Base-by-base conservation (phyloP, 2,329 filamentous ascomycete species). In the Sordariomycetes sp. region DNA sequence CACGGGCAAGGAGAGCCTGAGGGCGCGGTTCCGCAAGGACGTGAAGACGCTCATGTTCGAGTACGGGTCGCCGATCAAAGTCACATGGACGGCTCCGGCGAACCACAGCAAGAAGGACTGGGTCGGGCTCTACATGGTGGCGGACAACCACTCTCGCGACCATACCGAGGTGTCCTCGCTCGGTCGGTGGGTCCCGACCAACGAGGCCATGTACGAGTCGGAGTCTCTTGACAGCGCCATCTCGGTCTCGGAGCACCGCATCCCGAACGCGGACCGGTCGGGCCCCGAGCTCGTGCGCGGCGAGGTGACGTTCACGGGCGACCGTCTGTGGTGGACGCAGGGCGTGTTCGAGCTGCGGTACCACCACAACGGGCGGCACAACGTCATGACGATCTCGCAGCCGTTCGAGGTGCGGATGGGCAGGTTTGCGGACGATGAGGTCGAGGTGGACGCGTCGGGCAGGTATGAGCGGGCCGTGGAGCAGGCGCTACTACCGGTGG, bases 261-360 rank as follows among this genome's bases (percentile, higher is more conserved):
- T 85, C 1, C 79, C 84, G 58, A 75, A 76, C 1, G 75, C 78
- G 2, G 79, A 79, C 3, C 46, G 46, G n/a, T 20, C 55, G 48
- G 59, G 40, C n/a, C 74, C 72, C 20, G 79, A 88, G 59, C 79
- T 86, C 62, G 81, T 90, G 3, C 79, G 82, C 14, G 94, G 94
- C 51, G 90, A 96, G 69, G 86, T 97, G 67, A 72, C 90, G 14
- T 97, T 99, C 68, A 79, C 86, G 11, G 92, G 94, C 54, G 92
- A 97, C 74, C 96, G 96, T 73, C 80, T 97, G 2, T 99, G 90
- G 87, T 99, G 94, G 94, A 96, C 89, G 0, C 89, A 93, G 61
- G 94, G 94, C 58, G 89, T 95, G 3, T 99, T 96, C 67, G 94
- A 99, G 68, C 95, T 99, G 76, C 86, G 94, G 48, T 97, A 97